Conservation (phyloP, 441 rosid species). For the Populus tomentosa region DNA sequence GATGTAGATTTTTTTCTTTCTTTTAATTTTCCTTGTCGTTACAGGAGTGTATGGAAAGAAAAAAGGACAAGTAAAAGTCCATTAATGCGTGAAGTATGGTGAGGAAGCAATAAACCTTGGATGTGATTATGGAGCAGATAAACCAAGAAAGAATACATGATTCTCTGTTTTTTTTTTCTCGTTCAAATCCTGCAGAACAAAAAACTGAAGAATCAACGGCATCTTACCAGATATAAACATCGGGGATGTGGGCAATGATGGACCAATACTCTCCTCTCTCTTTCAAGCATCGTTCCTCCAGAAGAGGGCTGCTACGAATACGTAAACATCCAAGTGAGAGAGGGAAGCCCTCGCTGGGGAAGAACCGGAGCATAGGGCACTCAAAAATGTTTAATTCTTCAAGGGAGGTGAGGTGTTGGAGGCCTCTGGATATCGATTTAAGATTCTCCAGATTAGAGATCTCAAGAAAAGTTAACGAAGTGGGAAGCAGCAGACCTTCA, state of each 20-base stretch:
- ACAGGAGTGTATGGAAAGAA: too few relatives aligned
- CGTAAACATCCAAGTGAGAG: not conserved
- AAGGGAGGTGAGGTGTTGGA: constrained; percentile 10
- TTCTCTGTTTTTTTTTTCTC: too few relatives aligned
- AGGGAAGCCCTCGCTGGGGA: constrained; percentile 14
- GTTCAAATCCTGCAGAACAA: too few relatives aligned
- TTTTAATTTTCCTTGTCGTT: too few relatives aligned
- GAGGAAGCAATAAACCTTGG: too few relatives aligned
- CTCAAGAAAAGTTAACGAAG: not conserved
- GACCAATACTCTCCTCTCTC: constrained; percentile 11
- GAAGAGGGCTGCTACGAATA: not conserved
- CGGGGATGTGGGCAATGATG: constrained; percentile 11
- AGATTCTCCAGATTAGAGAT: not conserved
- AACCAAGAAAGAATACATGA: too few relatives aligned
- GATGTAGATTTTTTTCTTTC: too few relatives aligned
- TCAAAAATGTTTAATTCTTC: not conserved
- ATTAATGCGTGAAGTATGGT: too few relatives aligned
- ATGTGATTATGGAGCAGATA: too few relatives aligned
- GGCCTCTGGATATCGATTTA: constrained; percentile 1
- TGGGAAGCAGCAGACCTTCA: constrained; percentile 16
- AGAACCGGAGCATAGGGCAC: constrained; percentile 8
- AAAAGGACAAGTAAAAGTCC: too few relatives aligned
- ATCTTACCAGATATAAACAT: not conserved
- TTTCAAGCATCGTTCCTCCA: constrained; percentile 2
- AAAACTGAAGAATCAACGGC: not conserved